Base-by-base conservation (phyloP, 2,329 filamentous ascomycete species). In the Exophiala xenobiotica region DNA sequence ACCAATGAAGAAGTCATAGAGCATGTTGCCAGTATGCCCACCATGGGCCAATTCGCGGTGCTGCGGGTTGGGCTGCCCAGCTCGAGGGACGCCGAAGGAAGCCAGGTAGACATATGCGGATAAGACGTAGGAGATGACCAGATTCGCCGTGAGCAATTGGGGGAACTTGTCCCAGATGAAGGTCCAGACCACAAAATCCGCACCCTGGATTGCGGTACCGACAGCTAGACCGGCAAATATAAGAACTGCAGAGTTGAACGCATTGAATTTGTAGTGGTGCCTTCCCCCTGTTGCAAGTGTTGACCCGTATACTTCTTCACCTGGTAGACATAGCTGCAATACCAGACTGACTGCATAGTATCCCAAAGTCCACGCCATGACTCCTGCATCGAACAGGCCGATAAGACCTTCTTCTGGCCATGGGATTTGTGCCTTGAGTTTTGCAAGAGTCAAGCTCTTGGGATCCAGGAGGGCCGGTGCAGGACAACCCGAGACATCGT, bases 1-100 rank as follows among this genome's bases (percentile, higher is more conserved):
- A 16, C 92, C 92, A 59, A 97, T 96, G 73, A 90, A 97, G 83
- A 90, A 97, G 71, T 97, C 92, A 69, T 97, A 96, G 29, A 96
- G 71, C 57, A 90, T 74, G 69, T 95, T 96, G 51, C 90, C 91
- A 1, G 83, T 84, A 65, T 87, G 81, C 12, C 90, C 91, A 37
- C 91, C 90, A 1, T 82, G 81, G 0, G 91, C 91, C 6, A 97
- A 79, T 67, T 93, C 85, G 33, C 91, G 87, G 56, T 80, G 75
- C 41, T 86, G 78, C 9, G 79, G 75, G 67, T 95, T 89, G 37
- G 81, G 83, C n/a, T 82, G 72, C 1, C 70, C 70, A 1, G 70
- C 65, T 3, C 63, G 61, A 67, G 88, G 87, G 58, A 96, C 87
- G 46, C 79, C 78, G 74, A 96, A 96, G 66, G 88, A 95, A 61